Percentiles rank a stretch among this genome's conserved stretches.
phyloP scores from a whole-genome alignment of 2,329 filamentous ascomycete species.

The Phyllosticta paracitricarpa region DNA sequence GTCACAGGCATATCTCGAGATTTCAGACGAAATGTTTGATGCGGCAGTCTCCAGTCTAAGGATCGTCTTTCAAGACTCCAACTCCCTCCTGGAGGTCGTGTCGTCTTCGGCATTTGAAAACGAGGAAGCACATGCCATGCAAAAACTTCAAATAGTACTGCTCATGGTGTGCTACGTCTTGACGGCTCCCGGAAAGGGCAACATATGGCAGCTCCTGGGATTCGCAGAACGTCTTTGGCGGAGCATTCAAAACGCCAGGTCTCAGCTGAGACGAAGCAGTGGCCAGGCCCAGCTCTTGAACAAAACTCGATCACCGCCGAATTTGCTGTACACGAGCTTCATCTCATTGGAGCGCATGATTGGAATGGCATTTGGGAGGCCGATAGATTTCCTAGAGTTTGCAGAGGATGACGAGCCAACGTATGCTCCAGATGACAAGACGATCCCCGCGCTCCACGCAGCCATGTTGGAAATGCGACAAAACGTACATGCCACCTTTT shows the following conservation, averaged over 20 bases:
- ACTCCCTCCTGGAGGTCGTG: background rate
- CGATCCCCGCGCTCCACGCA: background rate
- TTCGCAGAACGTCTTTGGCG: conserved; percentile 9
- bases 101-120: conserved; percentile 8
- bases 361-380: conserved; percentile 1
- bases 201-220: conserved; percentile 9
- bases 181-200: conserved; percentile 3
- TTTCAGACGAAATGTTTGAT: conserved; percentile 7
- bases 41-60: background rate
- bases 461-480: background rate
- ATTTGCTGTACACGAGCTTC: conserved; percentile 8
- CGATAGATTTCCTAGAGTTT: conserved; percentile 9
- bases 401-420: conserved; percentile 6
- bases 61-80: conserved; percentile 3
- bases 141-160: conserved; percentile 9
- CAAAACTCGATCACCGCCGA: background rate
- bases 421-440: background rate
- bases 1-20: conserved; percentile 8
- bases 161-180: conserved; percentile 5
- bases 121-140: conserved; percentile 9
- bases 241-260: conserved; percentile 7
- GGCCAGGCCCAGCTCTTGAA: conserved; percentile 2
- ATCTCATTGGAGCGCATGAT: conserved; percentile 6
- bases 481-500: background rate
- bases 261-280: conserved; percentile 6